Base-by-base conservation (phyloP, 2,329 filamentous ascomycete species). In the Aspergillus sp. region DNA sequence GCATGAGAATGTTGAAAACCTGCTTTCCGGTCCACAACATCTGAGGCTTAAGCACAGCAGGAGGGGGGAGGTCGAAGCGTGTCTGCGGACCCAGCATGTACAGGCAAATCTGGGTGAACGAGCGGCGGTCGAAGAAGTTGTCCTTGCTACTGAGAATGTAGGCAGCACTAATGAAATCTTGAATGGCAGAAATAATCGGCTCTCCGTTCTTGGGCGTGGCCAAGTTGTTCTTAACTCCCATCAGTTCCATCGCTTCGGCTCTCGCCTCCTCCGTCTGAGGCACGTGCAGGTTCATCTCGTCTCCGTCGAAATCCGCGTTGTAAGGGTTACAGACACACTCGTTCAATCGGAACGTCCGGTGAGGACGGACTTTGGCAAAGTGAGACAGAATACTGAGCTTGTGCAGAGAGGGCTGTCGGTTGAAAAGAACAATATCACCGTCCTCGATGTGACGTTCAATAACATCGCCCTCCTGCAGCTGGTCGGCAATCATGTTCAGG, bases 321-420 rank as follows among this genome's bases (percentile, higher is more conserved):
- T 99, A 99, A 3, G 95, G 95, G 63, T 91, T 93, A 78, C 95
- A 99, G 1, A 97, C 95, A 85, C 95, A 99, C 75, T 99, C 95
- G 74, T 99, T 99, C 17, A 99, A 84, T 57, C 95, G 89, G 74
- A 99, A 98, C 0, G 95, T 99, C 76, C 93, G 88, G 89, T 95
- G 96, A 0, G 94, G 95, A 53, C 95, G 87, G 52, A 99, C 87
- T 76, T 97, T 97, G 69, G 90, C 95, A 71, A 90, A 88, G 81
- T 99, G 95, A 72, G 91, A 94, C 79, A 99, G 92, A 76, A 99
- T 99, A 87, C 92, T 97, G 66, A 99, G 89, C 77, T 98, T 99
- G 83, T 99, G 95, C 8, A 99, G 85, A 1, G 95, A 99, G 0
- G 95, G 95, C 72, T 99, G 95, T 63, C 95, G 91, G 74, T 99